These are phyloP conservation scores for Pythium volutum DNA, from an alignment of 352 stramenopile genomes.

Conservation along the genomic window DNA sequence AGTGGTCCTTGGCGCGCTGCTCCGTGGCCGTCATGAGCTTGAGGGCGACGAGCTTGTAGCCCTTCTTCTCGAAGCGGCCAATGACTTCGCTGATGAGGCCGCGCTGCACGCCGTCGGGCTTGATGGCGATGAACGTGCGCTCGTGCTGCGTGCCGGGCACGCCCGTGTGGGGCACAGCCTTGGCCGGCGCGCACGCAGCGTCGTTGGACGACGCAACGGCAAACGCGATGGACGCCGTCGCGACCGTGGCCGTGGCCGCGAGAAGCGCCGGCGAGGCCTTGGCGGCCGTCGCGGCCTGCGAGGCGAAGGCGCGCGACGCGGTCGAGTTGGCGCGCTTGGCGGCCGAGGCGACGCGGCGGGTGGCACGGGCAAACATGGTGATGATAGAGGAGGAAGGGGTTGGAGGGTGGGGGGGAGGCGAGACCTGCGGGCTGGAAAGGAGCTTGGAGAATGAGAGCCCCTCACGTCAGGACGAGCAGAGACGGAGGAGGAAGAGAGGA, in stretches of 20 bases:
- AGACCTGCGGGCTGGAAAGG: constrained; percentile 16
- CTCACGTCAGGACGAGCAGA: too few species aligned
- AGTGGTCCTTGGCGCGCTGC: constrained; percentile 85
- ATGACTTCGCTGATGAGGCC: constrained; percentile 96
- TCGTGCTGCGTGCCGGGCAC: constrained; percentile 87
- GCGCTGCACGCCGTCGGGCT: constrained; percentile 97
- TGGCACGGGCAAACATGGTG: constrained; percentile 66
- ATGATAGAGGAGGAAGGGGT: not conserved
- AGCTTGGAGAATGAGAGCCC: constrained; percentile 26
- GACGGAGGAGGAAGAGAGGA: constrained; percentile 28
- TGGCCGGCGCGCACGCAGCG: constrained; percentile 27
- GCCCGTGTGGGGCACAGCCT: constrained; percentile 57
- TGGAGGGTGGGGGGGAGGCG: too few species aligned
- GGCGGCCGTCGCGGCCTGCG: constrained; percentile 34
- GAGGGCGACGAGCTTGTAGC: constrained; percentile 96
- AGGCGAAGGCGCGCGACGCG: constrained; percentile 40
- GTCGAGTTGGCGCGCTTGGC: constrained; percentile 52
- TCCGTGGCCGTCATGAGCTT: constrained; percentile 84
- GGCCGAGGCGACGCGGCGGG: constrained; percentile 58
- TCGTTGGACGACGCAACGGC: constrained; percentile 44
- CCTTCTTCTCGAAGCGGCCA: constrained; percentile 96
- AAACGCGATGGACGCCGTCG: constrained; percentile 49
- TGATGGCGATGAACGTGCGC: constrained; percentile 94
- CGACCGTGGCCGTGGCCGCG: constrained; percentile 36
- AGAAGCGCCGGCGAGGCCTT: constrained; percentile 34